Evolutionary conservation across 2,329 filamentous ascomycete species (phyloP).

Genomic region (Scedosporium aurantiacum): DNA sequence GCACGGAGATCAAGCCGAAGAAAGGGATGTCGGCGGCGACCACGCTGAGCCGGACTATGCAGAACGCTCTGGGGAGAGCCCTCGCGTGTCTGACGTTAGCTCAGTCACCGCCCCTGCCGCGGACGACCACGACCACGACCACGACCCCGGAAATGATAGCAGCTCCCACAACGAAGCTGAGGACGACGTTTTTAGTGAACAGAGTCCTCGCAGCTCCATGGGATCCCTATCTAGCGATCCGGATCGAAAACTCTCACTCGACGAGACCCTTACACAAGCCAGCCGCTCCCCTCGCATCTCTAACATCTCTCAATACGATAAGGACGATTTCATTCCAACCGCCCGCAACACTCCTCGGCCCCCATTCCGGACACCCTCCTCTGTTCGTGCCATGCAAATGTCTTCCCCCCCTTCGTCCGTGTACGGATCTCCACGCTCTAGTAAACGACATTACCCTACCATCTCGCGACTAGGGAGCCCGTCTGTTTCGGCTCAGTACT

Average conservation of each 20-base stretch:
- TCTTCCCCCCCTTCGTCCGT: conserved; percentile 50
- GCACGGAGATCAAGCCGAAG: background rate
- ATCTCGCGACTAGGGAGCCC: conserved; percentile 49
- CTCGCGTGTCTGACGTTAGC: background rate
- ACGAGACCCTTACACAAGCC: conserved; percentile 15
- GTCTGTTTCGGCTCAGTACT: conserved; percentile 37
- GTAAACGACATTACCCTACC: conserved; percentile 33
- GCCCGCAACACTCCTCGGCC: conserved; percentile 48
- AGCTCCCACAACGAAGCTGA: conserved; percentile 41
- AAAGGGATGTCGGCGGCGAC: background rate
- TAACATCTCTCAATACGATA: conserved; percentile 37
- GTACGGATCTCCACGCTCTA: conserved; percentile 43
- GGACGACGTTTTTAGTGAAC: conserved; percentile 49
- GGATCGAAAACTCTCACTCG: conserved; percentile 14
- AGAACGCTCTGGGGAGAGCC: background rate
- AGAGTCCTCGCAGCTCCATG: conserved; percentile 45
- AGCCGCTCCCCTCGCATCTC: conserved; percentile 34
- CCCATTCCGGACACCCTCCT: conserved; percentile 58
- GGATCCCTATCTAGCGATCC: conserved; percentile 34
- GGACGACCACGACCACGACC: too few species aligned
- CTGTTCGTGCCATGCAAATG: conserved; percentile 62
- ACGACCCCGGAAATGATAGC: conserved; percentile 24
- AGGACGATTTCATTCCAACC: conserved; percentile 40
- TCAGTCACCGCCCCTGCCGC: background rate
- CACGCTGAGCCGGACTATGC: background rate